A percentile compares a stretch with the other conserved stretches of the same genome.
These are phyloP conservation scores for Inga leiocalycina DNA, from an alignment of 306 rosid species.

Conservation along the genomic window DNA sequence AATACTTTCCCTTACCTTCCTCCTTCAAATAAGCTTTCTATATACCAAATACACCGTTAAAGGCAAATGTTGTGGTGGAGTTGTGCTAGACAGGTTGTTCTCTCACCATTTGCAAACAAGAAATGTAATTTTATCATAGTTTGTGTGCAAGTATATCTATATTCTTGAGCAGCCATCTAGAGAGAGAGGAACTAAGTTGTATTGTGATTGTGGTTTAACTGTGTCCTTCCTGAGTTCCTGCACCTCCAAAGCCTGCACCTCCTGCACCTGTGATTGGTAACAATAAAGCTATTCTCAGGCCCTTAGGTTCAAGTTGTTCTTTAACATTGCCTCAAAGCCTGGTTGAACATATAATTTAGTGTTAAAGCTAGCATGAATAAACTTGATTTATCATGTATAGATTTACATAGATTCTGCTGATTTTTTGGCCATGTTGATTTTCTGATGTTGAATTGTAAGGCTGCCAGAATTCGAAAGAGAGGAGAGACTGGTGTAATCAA, in stretches of 20 bases:
- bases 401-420: background rate
- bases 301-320: background rate
- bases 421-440: background rate
- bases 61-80: background rate
- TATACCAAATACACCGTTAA: background rate
- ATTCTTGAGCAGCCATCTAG: background rate
- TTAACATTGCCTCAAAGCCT: background rate
- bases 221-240: background rate
- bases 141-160: background rate
- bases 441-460: background rate
- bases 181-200: background rate
- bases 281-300: background rate
- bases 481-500: background rate
- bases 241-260: no score
- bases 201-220: background rate
- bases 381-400: no score
- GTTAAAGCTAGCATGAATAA: background rate
- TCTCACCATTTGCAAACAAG: background rate
- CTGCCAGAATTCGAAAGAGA: background rate
- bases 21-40: background rate
- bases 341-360: background rate
- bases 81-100: background rate
- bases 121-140: background rate
- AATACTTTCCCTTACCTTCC: background rate
- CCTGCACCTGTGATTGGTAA: no score